phyloP scores from a whole-genome alignment of 306 rosid species.

The Cucurbita argyrosperma region DNA sequence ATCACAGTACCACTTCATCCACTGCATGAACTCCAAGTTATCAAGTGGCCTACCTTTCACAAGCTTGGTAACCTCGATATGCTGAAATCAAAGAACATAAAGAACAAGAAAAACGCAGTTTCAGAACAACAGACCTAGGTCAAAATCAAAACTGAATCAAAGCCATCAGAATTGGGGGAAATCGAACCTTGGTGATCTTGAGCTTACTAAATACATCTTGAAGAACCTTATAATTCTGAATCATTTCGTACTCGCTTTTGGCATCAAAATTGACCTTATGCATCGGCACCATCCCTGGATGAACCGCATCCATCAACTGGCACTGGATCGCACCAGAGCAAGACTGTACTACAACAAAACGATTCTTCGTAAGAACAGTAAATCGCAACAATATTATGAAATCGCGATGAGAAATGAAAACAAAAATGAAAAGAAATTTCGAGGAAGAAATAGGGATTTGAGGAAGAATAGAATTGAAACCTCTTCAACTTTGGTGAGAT shows the following conservation, averaged over 20 bases:
- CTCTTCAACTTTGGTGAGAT: conserved; percentile 79
- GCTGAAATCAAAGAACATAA: conserved; percentile 14
- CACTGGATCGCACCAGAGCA: conserved; percentile 88
- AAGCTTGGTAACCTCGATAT: conserved; percentile 79
- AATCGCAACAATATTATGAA: not conserved
- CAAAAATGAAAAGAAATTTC: no score
- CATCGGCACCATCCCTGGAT: conserved; percentile 86
- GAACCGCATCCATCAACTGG: conserved; percentile 76
- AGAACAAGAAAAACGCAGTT: not conserved
- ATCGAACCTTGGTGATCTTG: conserved; percentile 67
- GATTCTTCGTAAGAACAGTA: not conserved
- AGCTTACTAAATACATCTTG: conserved; percentile 88
- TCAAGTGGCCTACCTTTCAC: conserved; percentile 88
- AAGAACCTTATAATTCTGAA: conserved; percentile 93
- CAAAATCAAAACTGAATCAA: not conserved
- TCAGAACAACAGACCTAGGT: not conserved
- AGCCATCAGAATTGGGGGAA: not conserved
- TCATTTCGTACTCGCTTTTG: conserved; percentile 86
- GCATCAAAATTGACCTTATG: conserved; percentile 95
- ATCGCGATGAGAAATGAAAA: not conserved
- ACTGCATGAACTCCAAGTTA: conserved; percentile 88
- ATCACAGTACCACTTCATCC: conserved; percentile 93
- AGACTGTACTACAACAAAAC: conserved; percentile 22
- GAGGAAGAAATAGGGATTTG: not conserved
- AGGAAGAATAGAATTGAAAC: conserved; percentile 3